These are phyloP conservation scores for Globisporangium spinosum DNA, from an alignment of 352 stramenopile genomes.

Conservation along the genomic window DNA sequence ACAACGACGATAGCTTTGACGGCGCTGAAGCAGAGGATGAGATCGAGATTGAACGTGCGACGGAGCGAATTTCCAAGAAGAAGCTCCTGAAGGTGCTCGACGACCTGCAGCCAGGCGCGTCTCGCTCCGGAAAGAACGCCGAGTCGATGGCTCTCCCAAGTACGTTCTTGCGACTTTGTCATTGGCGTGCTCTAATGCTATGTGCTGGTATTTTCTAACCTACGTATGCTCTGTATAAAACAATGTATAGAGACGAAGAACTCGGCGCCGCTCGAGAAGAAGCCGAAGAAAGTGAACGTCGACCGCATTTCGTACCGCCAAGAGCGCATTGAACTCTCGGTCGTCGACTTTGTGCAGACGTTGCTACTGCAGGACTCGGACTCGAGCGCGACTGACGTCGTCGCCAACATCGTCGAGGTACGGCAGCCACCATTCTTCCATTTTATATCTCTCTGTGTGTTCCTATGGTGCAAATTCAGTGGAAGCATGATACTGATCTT, in stretches of 20 bases:
- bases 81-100: conserved; percentile 67
- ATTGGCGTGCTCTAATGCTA: not conserved
- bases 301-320: conserved; percentile 73
- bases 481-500: not conserved
- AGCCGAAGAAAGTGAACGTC: conserved; percentile 51
- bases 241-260: conserved; percentile 59
- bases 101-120: conserved; percentile 45
- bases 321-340: conserved; percentile 60
- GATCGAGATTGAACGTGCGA: conserved; percentile 57
- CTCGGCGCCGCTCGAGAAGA: conserved; percentile 63
- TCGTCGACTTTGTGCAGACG: conserved; percentile 68
- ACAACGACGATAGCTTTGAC: conserved; percentile 20
- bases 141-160: conserved; percentile 39
- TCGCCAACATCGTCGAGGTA: conserved; percentile 71
- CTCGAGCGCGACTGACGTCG: conserved; percentile 48
- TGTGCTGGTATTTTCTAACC: not conserved
- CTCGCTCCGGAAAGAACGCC: conserved; percentile 32
- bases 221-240: not conserved
- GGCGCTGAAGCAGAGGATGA: conserved; percentile 24
- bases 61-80: conserved; percentile 64
- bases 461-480: not conserved
- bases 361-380: conserved; percentile 64
- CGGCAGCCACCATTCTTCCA: not conserved
- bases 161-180: not conserved
- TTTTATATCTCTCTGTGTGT: not conserved